Conservation (phyloP, 75 land plant genomes). For the Pinus tabuliformis region DNA sequence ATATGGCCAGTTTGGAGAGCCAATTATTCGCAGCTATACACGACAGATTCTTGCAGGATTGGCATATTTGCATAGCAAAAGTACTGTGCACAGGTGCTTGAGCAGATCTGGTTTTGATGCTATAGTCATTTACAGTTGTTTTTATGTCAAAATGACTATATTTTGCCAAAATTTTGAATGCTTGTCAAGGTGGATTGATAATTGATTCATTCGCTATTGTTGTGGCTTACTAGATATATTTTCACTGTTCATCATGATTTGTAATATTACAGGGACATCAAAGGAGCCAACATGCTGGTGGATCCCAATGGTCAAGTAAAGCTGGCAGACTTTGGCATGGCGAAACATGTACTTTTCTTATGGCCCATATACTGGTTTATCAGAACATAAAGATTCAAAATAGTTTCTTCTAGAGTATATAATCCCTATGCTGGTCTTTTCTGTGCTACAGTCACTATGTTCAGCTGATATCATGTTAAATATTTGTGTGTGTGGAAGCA, state of each 20-base stretch:
- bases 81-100: conserved; percentile 74
- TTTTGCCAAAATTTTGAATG: background rate
- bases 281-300: conserved; percentile 96
- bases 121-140: background rate
- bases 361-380: background rate
- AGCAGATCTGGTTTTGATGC: background rate
- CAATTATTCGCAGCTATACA: conserved; percentile 78
- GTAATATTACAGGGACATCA: conserved; percentile 77
- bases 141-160: background rate
- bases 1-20: conserved; percentile 72
- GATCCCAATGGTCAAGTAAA: conserved; percentile 88
- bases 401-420: too few species aligned
- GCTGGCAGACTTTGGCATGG: conserved; percentile 98
- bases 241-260: background rate
- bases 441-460: background rate
- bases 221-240: background rate
- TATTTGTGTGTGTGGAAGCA: too few species aligned
- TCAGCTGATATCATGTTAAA: background rate
- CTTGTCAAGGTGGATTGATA: background rate
- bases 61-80: conserved; percentile 65
- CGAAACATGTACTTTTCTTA: conserved; percentile 74
- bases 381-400: background rate
- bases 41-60: conserved; percentile 79
- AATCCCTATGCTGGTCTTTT: background rate
- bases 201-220: background rate